Evolutionary conservation across 2,329 filamentous ascomycete species (phyloP).

Genomic region (Ascosphaera aggregata): DNA sequence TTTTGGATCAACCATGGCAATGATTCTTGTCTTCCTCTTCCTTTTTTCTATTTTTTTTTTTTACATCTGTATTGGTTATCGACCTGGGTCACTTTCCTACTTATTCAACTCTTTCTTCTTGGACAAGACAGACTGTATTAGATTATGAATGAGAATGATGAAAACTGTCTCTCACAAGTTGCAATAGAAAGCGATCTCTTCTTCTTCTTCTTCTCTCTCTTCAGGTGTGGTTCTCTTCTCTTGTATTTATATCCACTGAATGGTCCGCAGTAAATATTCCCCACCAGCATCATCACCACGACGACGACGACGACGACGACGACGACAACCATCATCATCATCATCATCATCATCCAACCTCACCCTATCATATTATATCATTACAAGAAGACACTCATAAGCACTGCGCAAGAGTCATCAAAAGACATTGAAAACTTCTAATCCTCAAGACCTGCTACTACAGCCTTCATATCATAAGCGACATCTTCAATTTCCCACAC

Average conservation of each 20-base stretch:
- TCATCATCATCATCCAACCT: background rate
- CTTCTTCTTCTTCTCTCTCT: conserved; percentile 1
- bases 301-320: background rate
- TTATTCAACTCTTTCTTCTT: conserved; percentile 1
- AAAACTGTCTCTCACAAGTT: background rate
- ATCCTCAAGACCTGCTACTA: no score
- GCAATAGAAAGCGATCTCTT: conserved; percentile 1
- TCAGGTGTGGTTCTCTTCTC: conserved; percentile 1
- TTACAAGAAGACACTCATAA: no score
- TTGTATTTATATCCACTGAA: background rate
- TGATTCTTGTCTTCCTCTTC: background rate
- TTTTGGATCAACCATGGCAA: no score
- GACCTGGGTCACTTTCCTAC: background rate
- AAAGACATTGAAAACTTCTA: no score
- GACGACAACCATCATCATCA: background rate
- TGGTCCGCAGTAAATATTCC: conserved; percentile 1
- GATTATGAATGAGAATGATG: no score
- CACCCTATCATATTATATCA: no score
- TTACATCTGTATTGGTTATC: background rate
- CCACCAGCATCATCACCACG: background rate
- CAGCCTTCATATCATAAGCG: no score
- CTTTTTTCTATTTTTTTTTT: background rate
- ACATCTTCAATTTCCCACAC: no score
- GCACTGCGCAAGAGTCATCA: no score
- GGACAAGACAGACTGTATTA: no score